These are phyloP conservation scores for Cryptococcus neoformans DNA, from an alignment of 1,284 basidiomycete species.

Conservation along the genomic window DNA sequence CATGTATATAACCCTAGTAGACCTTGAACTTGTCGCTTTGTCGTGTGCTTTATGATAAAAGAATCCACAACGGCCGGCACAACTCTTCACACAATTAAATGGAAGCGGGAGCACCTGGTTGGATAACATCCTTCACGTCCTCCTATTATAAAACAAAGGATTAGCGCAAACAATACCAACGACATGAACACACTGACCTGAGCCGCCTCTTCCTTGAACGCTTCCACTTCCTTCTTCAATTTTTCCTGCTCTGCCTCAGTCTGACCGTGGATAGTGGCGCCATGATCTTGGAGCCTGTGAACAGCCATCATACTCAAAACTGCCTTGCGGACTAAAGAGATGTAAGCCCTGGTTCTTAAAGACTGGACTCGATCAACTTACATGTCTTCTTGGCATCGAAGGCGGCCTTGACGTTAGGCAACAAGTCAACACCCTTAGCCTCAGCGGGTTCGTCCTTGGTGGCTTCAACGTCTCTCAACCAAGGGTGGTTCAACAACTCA, in stretches of 20 bases:
- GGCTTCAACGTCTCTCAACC: constrained; percentile 61
- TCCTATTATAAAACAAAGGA: not conserved
- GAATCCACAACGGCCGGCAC: no score
- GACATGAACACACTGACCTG: constrained; percentile 51
- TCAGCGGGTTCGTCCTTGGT: constrained; percentile 49
- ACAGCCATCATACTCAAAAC: constrained; percentile 81
- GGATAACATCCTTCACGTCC: constrained; percentile 8
- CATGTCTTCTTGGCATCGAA: constrained; percentile 85
- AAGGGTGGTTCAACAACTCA: constrained; percentile 69
- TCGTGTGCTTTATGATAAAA: no score
- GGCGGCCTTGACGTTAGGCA: constrained; percentile 81
- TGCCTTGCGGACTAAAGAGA: constrained; percentile 70
- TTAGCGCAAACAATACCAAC: not conserved
- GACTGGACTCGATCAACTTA: constrained; percentile 50
- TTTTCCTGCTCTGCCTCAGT: constrained; percentile 53
- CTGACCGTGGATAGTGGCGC: constrained; percentile 53
- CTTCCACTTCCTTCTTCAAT: constrained; percentile 62
- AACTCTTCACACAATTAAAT: not conserved
- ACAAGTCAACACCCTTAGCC: constrained; percentile 70
- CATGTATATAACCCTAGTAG: no score
- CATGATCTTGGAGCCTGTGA: constrained; percentile 63
- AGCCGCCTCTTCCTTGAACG: constrained; percentile 78
- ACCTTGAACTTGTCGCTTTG: no score
- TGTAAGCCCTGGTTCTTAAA: not conserved
- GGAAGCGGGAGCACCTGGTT: not conserved